A percentile compares a stretch with the other conserved stretches of the same genome.
Evolutionary conservation across 1,284 basidiomycete genomes (phyloP).

Genomic region (Trametes versicolor): DNA sequence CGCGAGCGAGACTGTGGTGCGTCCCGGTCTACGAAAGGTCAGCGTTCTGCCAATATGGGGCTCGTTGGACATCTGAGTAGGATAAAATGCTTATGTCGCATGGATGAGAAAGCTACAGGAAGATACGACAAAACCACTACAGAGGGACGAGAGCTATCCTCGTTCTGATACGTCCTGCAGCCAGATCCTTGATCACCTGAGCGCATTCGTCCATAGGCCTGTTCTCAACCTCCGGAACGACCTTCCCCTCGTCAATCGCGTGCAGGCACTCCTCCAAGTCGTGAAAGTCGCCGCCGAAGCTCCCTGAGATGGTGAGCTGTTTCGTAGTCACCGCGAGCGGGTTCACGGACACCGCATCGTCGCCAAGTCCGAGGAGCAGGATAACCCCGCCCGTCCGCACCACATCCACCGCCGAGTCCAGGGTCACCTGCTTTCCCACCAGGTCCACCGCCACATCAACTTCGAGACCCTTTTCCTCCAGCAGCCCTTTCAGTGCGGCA

Average conservation of each 20-base stretch:
- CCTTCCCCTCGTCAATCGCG: constrained; percentile 34
- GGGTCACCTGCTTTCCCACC: constrained; percentile 34
- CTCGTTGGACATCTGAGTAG: too few species aligned
- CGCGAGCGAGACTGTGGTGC: too few species aligned
- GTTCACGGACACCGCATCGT: constrained; percentile 18
- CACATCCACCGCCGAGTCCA: constrained; percentile 28
- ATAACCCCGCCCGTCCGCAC: constrained; percentile 32
- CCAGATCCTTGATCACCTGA: constrained; percentile 14
- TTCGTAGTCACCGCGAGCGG: constrained; percentile 27
- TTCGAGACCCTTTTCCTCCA: constrained; percentile 46
- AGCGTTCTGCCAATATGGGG: too few species aligned
- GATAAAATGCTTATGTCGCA: too few species aligned
- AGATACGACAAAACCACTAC: too few species aligned
- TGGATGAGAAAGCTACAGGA: too few species aligned
- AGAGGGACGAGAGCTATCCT: constrained; percentile 11
- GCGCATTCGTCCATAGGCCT: constrained; percentile 32
- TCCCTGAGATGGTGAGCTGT: constrained; percentile 29
- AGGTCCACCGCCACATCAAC: constrained; percentile 52
- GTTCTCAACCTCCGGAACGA: constrained; percentile 36
- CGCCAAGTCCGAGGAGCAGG: constrained; percentile 30
- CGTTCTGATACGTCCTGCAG: constrained; percentile 6
- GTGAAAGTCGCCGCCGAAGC: constrained; percentile 32
- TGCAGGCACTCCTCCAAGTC: constrained; percentile 36
- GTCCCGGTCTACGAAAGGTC: too few species aligned
- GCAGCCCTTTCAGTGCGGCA: constrained; percentile 23